Evolutionary conservation across 2,329 filamentous ascomycete species (phyloP), one percentile per base, ranked within the genome.

Genomic region (Trichoderma asperellum): DNA sequence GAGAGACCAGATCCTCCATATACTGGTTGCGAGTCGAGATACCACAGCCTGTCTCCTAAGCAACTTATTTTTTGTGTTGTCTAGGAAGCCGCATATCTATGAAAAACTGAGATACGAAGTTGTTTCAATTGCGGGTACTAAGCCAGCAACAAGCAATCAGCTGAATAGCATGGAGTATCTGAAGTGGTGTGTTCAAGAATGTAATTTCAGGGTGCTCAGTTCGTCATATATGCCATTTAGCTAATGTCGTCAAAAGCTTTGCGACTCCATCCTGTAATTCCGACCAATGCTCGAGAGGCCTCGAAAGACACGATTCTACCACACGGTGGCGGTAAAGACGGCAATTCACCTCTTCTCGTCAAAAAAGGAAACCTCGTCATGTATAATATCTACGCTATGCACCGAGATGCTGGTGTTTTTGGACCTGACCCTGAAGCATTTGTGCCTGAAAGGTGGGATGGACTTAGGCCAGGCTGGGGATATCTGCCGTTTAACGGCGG

Each of bases 161-260:
- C 72, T 89, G 68, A 84, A 82, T 73, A 80, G 82, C 37, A 80
- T 88, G 75, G 84, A 82, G 69, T 89, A 88, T 70, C 76, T 89
- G 64, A 84, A 83, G 72, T 86, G 81, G 78, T 86, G 85, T 37
- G 72, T 89, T 69, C 86, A 88, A 71, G 87, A 89, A 76, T 84
- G 86, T 87, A 78, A 79, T 79, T 75, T 18, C 1, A 11, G 5
- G 0, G 4, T 16, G 2, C 10, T 12, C 8, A 8, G 5, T 52
- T 43, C 35, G 14, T 5, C 2, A 16, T 59, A 6, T 11, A 6
- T 2, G 21, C 43, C 5, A 11, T n/a, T 24, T 27, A n/a, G 6
- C 43, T 69, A n/a, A 58, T 40, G 24, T 21, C 11, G 24, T 0
- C 8, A 10, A 72, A 72, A 79, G 81, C 83, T 18, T 79, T 87